Evolutionary conservation across 208 protist species (phyloP).

Genomic region (Crithidia mellificae): DNA sequence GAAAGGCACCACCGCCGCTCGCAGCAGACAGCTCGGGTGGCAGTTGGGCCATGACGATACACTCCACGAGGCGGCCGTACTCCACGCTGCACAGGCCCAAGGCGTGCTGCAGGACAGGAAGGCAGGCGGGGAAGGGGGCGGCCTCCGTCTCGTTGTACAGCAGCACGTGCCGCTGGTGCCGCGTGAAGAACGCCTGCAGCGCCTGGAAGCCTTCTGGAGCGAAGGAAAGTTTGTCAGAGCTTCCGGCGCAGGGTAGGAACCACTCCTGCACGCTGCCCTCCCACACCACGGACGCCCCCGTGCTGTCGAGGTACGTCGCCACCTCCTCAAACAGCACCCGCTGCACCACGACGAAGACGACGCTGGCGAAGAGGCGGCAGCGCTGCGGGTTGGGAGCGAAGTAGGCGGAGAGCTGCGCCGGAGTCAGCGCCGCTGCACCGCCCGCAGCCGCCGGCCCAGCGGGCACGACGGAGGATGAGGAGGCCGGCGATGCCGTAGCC

Average conservation of each 20-base stretch:
- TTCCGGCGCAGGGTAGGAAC: background rate
- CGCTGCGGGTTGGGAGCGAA: conserved; percentile 43
- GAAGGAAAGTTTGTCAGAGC: background rate
- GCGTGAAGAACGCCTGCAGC: conserved; percentile 39
- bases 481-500: background rate
- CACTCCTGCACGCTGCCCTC: conserved; percentile 32
- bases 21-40: conserved; percentile 20
- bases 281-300: conserved; percentile 47
- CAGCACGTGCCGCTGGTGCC: conserved; percentile 52
- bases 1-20: conserved; percentile 19
- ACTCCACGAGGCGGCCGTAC: conserved; percentile 49
- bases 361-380: conserved; percentile 43
- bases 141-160: conserved; percentile 58
- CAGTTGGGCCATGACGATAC: conserved; percentile 32
- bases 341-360: conserved; percentile 70
- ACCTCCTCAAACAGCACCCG: conserved; percentile 61
- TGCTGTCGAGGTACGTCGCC: conserved; percentile 44
- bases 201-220: background rate
- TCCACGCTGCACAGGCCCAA: conserved; percentile 54
- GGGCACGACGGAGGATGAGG: background rate
- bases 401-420: conserved; percentile 13
- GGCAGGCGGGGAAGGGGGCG: conserved; percentile 41
- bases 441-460: background rate
- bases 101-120: conserved; percentile 37
- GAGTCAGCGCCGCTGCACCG: background rate